These are phyloP conservation scores for Globisporangium rhizosaccharum DNA, from an alignment of 352 stramenopile species.

Conservation along the genomic window DNA sequence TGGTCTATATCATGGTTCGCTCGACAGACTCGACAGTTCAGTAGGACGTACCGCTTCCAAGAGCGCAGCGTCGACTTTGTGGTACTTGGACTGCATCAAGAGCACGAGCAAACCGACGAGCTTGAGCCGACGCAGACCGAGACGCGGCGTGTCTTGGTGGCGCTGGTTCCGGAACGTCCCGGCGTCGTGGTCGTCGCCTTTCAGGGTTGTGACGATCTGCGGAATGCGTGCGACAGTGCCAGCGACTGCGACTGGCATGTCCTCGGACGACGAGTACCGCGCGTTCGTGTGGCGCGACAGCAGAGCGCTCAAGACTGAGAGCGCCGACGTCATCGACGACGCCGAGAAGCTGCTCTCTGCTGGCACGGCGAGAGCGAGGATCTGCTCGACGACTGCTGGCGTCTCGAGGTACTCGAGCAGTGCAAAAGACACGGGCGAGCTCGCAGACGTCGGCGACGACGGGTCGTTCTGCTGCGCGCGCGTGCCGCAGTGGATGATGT, in stretches of 20 bases:
- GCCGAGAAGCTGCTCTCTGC: conserved; percentile 24
- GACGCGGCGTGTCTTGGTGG: conserved; percentile 59
- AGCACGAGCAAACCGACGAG: conserved; percentile 73
- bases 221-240: conserved; percentile 53
- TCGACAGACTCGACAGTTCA: background rate
- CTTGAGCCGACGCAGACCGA: conserved; percentile 76
- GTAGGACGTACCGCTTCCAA: conserved; percentile 33
- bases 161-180: conserved; percentile 72
- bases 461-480: conserved; percentile 69
- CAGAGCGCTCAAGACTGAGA: conserved; percentile 74
- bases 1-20: background rate
- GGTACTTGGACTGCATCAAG: conserved; percentile 82
- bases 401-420: conserved; percentile 79
- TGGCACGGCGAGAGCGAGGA: conserved; percentile 38
- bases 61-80: conserved; percentile 65
- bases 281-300: conserved; percentile 74
- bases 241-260: conserved; percentile 51
- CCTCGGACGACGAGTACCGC: conserved; percentile 61
- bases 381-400: conserved; percentile 60
- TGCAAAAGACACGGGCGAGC: conserved; percentile 51
- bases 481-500: conserved; percentile 84
- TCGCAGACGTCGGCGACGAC: conserved; percentile 49
- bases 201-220: conserved; percentile 62
- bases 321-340: conserved; percentile 75
- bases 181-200: conserved; percentile 49